A percentile compares a stretch with the other conserved stretches of the same genome.
These are phyloP conservation scores for Labyrinthula sp. DNA, from an alignment of 352 stramenopile genomes.

Conservation along the genomic window DNA sequence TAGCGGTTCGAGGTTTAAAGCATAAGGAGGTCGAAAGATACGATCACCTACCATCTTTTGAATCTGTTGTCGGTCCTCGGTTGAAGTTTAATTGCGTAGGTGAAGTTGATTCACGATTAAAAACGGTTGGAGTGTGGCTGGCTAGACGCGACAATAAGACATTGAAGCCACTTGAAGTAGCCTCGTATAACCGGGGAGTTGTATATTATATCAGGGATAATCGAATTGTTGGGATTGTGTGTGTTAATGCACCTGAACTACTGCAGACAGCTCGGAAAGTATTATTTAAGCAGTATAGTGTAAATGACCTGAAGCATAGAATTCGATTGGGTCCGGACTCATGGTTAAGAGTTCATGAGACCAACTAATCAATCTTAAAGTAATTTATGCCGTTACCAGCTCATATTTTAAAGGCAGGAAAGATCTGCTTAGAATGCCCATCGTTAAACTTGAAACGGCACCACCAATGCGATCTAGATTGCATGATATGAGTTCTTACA, in stretches of 20 bases:
- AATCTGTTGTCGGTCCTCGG: slow-evolving; percentile 49
- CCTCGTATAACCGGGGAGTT: slow-evolving; percentile 48
- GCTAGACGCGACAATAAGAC: slow-evolving; percentile 30
- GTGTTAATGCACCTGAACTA: slow-evolving; percentile 62
- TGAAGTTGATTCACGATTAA: slow-evolving; percentile 48
- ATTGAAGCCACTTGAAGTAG: slow-evolving; percentile 27
- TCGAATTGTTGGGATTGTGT: slow-evolving; percentile 61
- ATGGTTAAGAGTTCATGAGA: slow-evolving; percentile 41
- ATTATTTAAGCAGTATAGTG: slow-evolving; percentile 45
- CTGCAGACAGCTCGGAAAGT: slow-evolving; percentile 56
- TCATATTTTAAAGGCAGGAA: too few relatives aligned
- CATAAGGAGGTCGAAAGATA: slow-evolving; percentile 45
- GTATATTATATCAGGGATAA: slow-evolving; percentile 68
- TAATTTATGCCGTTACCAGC: too few relatives aligned
- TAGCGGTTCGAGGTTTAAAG: too few relatives aligned
- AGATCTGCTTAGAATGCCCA: too few relatives aligned
- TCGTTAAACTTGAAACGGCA: too few relatives aligned
- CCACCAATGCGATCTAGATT: too few relatives aligned
- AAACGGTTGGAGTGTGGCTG: slow-evolving; percentile 49
- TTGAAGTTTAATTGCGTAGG: slow-evolving; percentile 58
- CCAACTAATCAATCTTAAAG: too few relatives aligned
- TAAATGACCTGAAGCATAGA: slow-evolving; percentile 49
- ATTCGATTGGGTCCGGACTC: slow-evolving; percentile 59
- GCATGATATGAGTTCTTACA: too few relatives aligned
- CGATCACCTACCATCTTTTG: slow-evolving; percentile 60